Evolutionary conservation across 495 filamentous ascomycete genomes (phyloP).

Genomic region (Ramalina peruviana): DNA sequence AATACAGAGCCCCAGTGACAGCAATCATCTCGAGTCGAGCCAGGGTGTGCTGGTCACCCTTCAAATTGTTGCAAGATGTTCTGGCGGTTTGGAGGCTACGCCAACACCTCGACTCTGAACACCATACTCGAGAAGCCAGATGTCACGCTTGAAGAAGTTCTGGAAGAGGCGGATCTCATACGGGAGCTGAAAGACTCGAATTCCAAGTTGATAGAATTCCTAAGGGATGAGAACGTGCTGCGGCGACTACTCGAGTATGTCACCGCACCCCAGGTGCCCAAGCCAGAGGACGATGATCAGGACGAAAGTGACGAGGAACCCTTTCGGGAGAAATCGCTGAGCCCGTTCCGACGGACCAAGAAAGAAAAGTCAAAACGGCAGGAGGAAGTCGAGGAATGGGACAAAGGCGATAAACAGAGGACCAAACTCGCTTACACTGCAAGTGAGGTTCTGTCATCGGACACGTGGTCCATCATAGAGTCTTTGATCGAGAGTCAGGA

Average conservation of each 20-base stretch:
- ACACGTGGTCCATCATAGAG: slow-evolving; percentile 92
- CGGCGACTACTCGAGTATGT: slow-evolving; percentile 85
- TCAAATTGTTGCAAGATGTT: slow-evolving; percentile 52
- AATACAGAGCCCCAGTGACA: too few relatives aligned
- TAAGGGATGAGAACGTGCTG: slow-evolving; percentile 77
- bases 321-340: slow-evolving; percentile 15
- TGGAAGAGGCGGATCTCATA: slow-evolving; percentile 90
- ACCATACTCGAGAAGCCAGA: slow-evolving; percentile 90
- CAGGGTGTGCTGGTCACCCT: too few relatives aligned
- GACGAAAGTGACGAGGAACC: slow-evolving; percentile 36
- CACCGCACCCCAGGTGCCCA: slow-evolving; percentile 54
- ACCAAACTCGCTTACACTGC: slow-evolving; percentile 84
- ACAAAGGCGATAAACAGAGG: slow-evolving; percentile 71
- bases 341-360: slow-evolving; percentile 18
- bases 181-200: slow-evolving; percentile 98
- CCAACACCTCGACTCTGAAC: slow-evolving; percentile 91
- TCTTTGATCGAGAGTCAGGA: slow-evolving; percentile 73
- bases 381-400: slow-evolving; percentile 43
- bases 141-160: slow-evolving; percentile 85
- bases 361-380: slow-evolving; percentile 29
- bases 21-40: too few relatives aligned
- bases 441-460: slow-evolving; percentile 86
- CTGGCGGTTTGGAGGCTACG: slow-evolving; percentile 97
- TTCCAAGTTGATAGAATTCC: slow-evolving; percentile 90
- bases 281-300: slow-evolving; percentile 45